Percentiles rank a stretch among this genome's conserved stretches.
These are phyloP conservation scores for Podosphaera fusca DNA, from an alignment of 2,329 filamentous ascomycete species.

Conservation along the genomic window DNA sequence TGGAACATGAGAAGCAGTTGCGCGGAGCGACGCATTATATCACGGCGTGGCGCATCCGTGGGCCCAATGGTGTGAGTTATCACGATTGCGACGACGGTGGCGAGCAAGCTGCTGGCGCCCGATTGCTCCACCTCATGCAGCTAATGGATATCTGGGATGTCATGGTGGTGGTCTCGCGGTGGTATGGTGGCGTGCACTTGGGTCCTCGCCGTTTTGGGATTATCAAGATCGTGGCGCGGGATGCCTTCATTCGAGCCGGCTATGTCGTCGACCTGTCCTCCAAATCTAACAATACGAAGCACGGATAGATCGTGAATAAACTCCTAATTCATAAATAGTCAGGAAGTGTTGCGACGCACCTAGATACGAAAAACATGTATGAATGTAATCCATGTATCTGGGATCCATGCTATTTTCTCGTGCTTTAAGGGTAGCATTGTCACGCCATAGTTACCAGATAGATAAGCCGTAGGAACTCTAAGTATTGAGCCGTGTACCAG, in stretches of 20 bases:
- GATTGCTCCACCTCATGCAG: slow-evolving; percentile 76
- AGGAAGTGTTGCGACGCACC: no score
- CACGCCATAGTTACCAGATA: no score
- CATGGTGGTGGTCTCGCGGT: slow-evolving; percentile 79
- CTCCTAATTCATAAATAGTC: neutral
- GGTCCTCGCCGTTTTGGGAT: slow-evolving; percentile 76
- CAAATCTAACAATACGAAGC: neutral
- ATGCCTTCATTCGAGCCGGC: slow-evolving; percentile 59
- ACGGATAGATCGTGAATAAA: neutral
- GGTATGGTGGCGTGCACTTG: slow-evolving; percentile 82
- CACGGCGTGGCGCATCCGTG: slow-evolving; percentile 64
- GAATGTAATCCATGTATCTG: no score
- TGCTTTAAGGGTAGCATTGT: no score
- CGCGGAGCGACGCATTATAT: slow-evolving; percentile 89
- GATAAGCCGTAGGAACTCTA: no score
- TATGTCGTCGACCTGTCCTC: slow-evolving; percentile 20
- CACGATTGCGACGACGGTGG: slow-evolving; percentile 96
- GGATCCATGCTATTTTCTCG: no score
- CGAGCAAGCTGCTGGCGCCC: slow-evolving; percentile 71
- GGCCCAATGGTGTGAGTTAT: slow-evolving; percentile 28
- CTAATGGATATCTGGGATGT: slow-evolving; percentile 85
- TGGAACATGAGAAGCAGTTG: slow-evolving; percentile 63
- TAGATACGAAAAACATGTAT: no score
- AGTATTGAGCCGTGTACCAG: neutral
- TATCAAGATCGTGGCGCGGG: slow-evolving; percentile 69